Base-by-base conservation (phyloP, 139 green algal genomes). In the Ulvella scutata region DNA sequence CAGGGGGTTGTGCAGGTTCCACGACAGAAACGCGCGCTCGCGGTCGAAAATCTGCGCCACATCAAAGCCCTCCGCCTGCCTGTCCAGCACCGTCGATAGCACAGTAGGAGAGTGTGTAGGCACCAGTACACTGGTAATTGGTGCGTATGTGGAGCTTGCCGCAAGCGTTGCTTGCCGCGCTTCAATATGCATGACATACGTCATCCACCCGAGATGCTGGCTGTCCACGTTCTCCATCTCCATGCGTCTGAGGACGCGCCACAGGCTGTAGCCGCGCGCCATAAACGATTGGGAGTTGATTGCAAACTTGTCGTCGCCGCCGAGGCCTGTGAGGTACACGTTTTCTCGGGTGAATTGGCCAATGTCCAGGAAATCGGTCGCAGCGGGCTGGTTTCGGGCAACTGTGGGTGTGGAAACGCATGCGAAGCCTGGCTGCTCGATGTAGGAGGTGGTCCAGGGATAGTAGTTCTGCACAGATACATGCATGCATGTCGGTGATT, bases 171-270 rank as follows among this genome's bases (percentile, higher is more conserved):
- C 51, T 26, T 67, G 51, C 51, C 51, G 51, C n/a, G n/a, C 17
- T 26, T 67, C 51, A 26, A 67, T 67, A 26, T 67, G 51, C 51
- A 67, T 67, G n/a, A 26, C 51, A 26, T 67, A 67, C 51, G 51
- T 36, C n/a, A 67, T 67, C 51, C 51, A 67, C n/a, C 51, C 51
- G 51, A 67, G 51, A 26, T 67, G 33, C 9, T n/a, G n/a, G 0
- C n/a, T 67, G 51, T 67, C 51, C n/a, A 67, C 51, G 17, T 67
- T 67, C 51, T 67, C 51, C 51, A 67, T 67, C 51, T 67, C 51
- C 51, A 67, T 67, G 51, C 51, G 51, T 26, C 51, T n/a, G n/a
- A 67, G 51, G n/a, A 67, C 51, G 51, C 51, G 51, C 51, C 51
- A 67, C 51, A 67, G 51, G n/a, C n/a, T 36, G 51, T 67, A 67